Evolutionary conservation across 2,329 filamentous ascomycete genomes (phyloP).

Genomic region (Cladosporium oxysporum): DNA sequence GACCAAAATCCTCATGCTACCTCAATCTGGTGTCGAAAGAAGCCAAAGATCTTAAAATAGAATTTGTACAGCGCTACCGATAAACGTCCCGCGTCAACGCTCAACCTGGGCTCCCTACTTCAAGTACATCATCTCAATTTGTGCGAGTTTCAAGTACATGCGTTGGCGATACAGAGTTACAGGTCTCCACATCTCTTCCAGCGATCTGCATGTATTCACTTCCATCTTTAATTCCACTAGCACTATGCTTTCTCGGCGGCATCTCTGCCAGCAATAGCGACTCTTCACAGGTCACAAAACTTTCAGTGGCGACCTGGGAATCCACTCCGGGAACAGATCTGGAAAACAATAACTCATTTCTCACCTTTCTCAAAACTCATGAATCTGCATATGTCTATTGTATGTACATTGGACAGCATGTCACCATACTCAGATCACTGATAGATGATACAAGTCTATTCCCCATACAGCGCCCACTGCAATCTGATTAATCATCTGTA

Average conservation of each 20-base stretch:
- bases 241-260: background rate
- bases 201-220: background rate
- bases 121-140: background rate
- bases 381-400: background rate
- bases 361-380: background rate
- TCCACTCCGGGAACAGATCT: background rate
- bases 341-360: background rate
- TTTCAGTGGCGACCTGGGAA: background rate
- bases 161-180: background rate
- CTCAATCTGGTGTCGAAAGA: background rate
- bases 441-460: background rate
- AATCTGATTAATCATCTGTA: background rate
- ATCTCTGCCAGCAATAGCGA: background rate
- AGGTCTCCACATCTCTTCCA: background rate
- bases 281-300: background rate
- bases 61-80: background rate
- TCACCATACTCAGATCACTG: background rate
- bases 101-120: background rate
- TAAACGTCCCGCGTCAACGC: background rate
- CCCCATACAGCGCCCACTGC: background rate
- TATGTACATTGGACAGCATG: background rate
- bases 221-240: background rate
- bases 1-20: background rate
- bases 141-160: background rate
- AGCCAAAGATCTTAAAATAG: background rate